Percentiles rank a stretch among this genome's conserved stretches.
phyloP scores from a whole-genome alignment of 306 rosid genomes.

The Acacia confusa region DNA sequence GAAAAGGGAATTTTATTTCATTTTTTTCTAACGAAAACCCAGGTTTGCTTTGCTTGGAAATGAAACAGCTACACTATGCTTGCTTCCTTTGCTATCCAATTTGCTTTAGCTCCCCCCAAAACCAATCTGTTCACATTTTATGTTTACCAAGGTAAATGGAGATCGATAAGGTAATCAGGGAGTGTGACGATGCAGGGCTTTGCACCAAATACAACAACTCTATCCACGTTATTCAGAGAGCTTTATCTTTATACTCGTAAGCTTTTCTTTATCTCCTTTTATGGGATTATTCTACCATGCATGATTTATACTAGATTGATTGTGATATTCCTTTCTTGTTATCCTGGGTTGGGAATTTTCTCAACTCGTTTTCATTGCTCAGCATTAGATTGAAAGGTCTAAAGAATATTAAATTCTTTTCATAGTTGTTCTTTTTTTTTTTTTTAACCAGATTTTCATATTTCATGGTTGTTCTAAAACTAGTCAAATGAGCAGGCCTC shows the following conservation, averaged over 20 bases:
- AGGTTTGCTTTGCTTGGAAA: conserved; percentile 20
- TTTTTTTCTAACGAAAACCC: conserved; percentile 22
- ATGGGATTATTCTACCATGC: neutral
- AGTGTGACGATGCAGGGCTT: conserved; percentile 59
- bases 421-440: no score
- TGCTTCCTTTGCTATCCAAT: neutral
- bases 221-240: conserved; percentile 65
- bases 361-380: neutral
- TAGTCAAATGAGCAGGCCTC: conserved; percentile 1
- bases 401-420: neutral
- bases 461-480: conserved; percentile 6
- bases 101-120: neutral
- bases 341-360: conserved; percentile 22
- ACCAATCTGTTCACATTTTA: neutral
- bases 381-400: neutral
- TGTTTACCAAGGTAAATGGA: conserved; percentile 49
- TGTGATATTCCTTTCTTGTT: conserved; percentile 8
- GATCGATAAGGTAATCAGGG: conserved; percentile 66
- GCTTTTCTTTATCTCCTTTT: conserved; percentile 32
- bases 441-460: no score
- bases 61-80: neutral
- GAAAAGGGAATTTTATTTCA: neutral
- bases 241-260: conserved; percentile 62
- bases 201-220: conserved; percentile 67
- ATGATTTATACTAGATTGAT: neutral